Percentiles rank a stretch among this genome's conserved stretches.
These are phyloP conservation scores for Hippophae gyantsensis DNA, from an alignment of 306 rosid genomes.

Conservation along the genomic window DNA sequence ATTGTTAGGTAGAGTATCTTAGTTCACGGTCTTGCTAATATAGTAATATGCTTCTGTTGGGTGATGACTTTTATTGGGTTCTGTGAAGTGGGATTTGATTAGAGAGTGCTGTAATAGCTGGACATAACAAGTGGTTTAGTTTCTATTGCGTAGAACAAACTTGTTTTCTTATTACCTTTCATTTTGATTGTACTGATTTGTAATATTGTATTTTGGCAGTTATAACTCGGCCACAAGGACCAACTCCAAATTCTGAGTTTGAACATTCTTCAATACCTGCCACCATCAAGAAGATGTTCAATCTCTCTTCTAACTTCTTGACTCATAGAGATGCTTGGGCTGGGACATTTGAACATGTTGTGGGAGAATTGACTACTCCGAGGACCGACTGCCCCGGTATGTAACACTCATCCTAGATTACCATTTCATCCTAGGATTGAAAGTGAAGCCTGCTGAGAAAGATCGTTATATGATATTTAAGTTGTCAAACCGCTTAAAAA, in stretches of 20 bases:
- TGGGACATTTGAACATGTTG: constrained; percentile 77
- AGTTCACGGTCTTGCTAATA: neutral
- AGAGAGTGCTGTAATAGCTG: constrained; percentile 3
- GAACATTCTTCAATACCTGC: constrained; percentile 99
- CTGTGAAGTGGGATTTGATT: constrained; percentile 6
- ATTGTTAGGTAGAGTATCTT: constrained; percentile 13
- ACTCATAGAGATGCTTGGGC: constrained; percentile 99
- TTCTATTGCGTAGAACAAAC: constrained; percentile 10
- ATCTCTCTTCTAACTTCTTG: constrained; percentile 77
- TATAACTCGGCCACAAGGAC: constrained; percentile 63
- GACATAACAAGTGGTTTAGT: constrained; percentile 12
- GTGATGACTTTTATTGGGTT: neutral
- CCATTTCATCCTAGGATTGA: too few species aligned
- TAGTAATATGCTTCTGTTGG: neutral
- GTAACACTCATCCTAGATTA: neutral
- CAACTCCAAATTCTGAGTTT: constrained; percentile 72
- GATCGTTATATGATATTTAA: too few species aligned
- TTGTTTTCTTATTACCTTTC: constrained; percentile 15
- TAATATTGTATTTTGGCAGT: constrained; percentile 41
- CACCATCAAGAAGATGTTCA: constrained; percentile 92
- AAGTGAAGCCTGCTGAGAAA: too few species aligned
- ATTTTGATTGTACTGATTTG: constrained; percentile 9
- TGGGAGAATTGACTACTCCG: constrained; percentile 60
- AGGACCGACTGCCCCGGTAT: constrained; percentile 97
- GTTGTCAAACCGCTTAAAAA: too few species aligned